These are phyloP conservation scores for Parathielavia appendiculata DNA, from an alignment of 495 filamentous ascomycete species.

Conservation along the genomic window DNA sequence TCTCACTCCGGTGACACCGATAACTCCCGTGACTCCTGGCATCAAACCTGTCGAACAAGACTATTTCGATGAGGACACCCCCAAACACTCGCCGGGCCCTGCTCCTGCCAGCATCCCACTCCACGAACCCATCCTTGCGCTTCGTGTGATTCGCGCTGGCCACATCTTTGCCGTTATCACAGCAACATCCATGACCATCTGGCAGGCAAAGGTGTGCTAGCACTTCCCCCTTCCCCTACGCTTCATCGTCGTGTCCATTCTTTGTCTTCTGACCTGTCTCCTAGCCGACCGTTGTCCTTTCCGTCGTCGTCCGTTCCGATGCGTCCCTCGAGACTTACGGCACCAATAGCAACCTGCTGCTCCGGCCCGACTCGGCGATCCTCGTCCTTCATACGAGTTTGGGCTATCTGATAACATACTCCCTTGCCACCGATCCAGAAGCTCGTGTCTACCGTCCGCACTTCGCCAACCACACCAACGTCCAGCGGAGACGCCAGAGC, in stretches of 20 bases:
- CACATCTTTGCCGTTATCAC: conserved; percentile 89
- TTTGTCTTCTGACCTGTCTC: conserved; percentile 19
- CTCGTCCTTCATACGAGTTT: conserved; percentile 84
- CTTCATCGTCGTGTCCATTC: not conserved
- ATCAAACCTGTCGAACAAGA: conserved; percentile 51
- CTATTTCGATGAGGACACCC: conserved; percentile 31
- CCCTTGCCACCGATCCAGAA: conserved; percentile 76
- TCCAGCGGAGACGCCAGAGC: conserved; percentile 66
- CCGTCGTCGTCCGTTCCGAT: conserved; percentile 73
- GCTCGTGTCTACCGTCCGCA: conserved; percentile 78
- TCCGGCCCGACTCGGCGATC: conserved; percentile 88
- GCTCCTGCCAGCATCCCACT: conserved; percentile 20
- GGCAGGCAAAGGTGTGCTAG: conserved; percentile 80
- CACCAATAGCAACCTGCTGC: conserved; percentile 70
- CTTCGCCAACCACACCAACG: conserved; percentile 61
- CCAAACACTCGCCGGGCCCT: conserved; percentile 12
- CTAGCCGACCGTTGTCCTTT: conserved; percentile 85
- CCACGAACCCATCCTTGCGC: conserved; percentile 61
- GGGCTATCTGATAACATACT: conserved; percentile 91
- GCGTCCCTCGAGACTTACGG: conserved; percentile 79
- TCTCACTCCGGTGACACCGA: conserved; percentile 39
- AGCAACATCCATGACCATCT: conserved; percentile 71
- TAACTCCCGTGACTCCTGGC: conserved; percentile 47
- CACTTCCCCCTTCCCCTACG: conserved; percentile 18
- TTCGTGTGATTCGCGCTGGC: conserved; percentile 75